These are phyloP conservation scores for Ottelia alismoides DNA, from an alignment of 106 monocot genomes.

Conservation along the genomic window DNA sequence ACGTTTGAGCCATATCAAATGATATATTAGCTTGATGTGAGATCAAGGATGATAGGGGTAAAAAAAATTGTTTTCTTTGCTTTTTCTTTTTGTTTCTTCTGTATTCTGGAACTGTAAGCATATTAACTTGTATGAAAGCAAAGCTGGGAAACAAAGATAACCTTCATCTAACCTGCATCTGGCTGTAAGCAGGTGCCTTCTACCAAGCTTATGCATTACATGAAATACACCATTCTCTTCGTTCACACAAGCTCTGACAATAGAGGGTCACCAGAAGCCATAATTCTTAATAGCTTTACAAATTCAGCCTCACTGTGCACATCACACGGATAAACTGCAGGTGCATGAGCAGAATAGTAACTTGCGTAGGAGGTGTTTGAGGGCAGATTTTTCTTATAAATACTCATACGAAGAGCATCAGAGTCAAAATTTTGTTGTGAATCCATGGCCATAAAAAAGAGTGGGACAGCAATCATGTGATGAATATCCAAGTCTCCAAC, in stretches of 20 bases:
- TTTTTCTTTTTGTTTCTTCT: no score
- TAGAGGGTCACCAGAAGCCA: conserved; percentile 77
- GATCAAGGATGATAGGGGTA: no score
- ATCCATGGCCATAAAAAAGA: conserved; percentile 73
- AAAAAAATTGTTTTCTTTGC: no score
- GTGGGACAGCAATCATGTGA: conserved; percentile 66
- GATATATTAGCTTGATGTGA: no score
- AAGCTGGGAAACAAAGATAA: no score
- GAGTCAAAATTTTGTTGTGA: conserved; percentile 51
- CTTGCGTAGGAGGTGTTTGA: conserved; percentile 20
- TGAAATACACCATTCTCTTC: no score
- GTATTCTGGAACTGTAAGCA: no score
- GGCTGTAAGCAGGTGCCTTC: no score
- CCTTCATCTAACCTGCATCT: no score
- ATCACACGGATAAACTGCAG: conserved; percentile 57
- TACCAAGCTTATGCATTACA: no score
- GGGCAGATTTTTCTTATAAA: conserved; percentile 27
- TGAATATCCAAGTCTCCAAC: conserved; percentile 56
- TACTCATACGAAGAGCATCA: conserved; percentile 25
- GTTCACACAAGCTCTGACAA: conserved; percentile 70
- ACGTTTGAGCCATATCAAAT: no score
- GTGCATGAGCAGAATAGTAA: conserved; percentile 37
- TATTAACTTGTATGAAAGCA: no score
- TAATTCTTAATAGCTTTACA: conserved; percentile 55
- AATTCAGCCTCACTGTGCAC: conserved; percentile 56